These are phyloP conservation scores for Rhodosporidiobolus sp. DNA, from an alignment of 768 basidiomycete species.

Conservation along the genomic window DNA sequence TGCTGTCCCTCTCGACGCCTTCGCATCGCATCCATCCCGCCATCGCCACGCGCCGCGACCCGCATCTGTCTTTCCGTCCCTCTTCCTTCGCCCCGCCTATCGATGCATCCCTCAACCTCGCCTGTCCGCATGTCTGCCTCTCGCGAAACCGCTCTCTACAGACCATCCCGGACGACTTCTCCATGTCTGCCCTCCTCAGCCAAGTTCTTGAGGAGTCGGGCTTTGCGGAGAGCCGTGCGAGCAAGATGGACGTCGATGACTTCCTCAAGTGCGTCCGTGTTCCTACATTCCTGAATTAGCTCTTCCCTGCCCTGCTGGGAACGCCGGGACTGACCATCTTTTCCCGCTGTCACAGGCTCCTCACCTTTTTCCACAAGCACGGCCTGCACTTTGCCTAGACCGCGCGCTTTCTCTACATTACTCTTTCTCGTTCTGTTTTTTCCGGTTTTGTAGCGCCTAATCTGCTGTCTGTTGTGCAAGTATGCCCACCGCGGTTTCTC, in stretches of 20 bases:
- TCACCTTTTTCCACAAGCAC: slow-evolving; percentile 46
- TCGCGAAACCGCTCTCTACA: slow-evolving; percentile 44
- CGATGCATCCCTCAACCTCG: not conserved
- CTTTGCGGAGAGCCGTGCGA: slow-evolving; percentile 71
- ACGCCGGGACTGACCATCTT: too few relatives aligned
- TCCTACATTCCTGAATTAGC: too few relatives aligned
- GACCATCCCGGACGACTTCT: slow-evolving; percentile 67
- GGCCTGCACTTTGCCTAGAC: slow-evolving; percentile 46
- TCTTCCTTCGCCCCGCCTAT: too few relatives aligned
- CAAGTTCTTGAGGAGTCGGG: slow-evolving; percentile 68
- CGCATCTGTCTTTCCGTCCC: too few relatives aligned
- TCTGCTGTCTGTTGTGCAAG: too few relatives aligned
- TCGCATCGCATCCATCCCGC: too few relatives aligned
- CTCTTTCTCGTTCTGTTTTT: too few relatives aligned
- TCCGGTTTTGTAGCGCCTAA: too few relatives aligned
- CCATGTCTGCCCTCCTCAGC: slow-evolving; percentile 57
- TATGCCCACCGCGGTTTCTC: too few relatives aligned
- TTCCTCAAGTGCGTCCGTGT: slow-evolving; percentile 56
- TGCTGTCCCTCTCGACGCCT: too few relatives aligned
- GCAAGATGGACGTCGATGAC: slow-evolving; percentile 92
- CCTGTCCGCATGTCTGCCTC: not conserved
- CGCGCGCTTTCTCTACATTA: not conserved
- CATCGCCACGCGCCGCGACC: not conserved
- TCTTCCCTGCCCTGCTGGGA: not conserved
- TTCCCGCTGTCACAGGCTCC: slow-evolving; percentile 10